Evolutionary conservation across 2,329 filamentous ascomycete genomes (phyloP).

Genomic region (Aspergillus fijiensis): DNA sequence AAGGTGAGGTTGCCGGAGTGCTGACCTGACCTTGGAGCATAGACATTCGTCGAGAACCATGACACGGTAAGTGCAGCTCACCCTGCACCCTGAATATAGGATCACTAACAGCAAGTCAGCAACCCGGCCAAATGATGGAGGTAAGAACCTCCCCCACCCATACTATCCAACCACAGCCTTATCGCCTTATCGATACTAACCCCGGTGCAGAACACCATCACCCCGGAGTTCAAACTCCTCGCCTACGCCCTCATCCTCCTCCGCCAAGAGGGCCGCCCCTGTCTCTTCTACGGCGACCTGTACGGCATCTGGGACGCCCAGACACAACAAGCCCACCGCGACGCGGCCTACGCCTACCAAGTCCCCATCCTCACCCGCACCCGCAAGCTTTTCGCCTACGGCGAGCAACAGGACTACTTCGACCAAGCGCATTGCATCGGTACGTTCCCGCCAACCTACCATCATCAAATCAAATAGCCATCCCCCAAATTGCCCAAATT

Average conservation of each 20-base stretch:
- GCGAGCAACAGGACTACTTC: slow-evolving; percentile 11
- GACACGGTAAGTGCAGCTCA: slow-evolving; percentile 53
- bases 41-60: slow-evolving; percentile 70
- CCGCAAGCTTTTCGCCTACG: slow-evolving; percentile 6
- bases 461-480: background rate
- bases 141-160: slow-evolving; percentile 29
- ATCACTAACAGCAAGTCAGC: background rate
- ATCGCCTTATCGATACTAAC: background rate
- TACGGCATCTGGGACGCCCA: slow-evolving; percentile 7
- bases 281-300: slow-evolving; percentile 11
- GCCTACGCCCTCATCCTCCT: slow-evolving; percentile 11
- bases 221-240: slow-evolving; percentile 4
- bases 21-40: slow-evolving; percentile 43
- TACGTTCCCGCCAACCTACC: background rate
- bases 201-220: background rate
- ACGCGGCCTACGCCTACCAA: background rate
- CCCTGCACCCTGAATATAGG: background rate
- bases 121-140: slow-evolving; percentile 18
- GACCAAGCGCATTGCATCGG: slow-evolving; percentile 6
- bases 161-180: background rate
- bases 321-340: background rate
- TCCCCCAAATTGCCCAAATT: background rate
- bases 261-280: slow-evolving; percentile 8
- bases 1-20: background rate
- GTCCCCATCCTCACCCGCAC: slow-evolving; percentile 2